Evolutionary conservation across 2,329 filamentous ascomycete genomes (phyloP).

Genomic region (Neopestalotiopsis sp.): DNA sequence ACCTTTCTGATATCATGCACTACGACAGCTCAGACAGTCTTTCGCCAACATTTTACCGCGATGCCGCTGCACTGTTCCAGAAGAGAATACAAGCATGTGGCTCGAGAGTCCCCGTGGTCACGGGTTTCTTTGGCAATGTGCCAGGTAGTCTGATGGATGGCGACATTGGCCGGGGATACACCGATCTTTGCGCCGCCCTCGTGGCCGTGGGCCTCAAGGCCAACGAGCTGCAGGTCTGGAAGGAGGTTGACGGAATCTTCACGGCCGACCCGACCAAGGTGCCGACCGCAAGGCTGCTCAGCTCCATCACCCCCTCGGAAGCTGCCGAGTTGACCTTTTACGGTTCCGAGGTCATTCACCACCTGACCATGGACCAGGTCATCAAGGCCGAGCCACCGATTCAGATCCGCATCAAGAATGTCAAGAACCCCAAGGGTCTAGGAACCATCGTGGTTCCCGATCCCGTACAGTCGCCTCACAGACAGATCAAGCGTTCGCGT

Average conservation of each 20-base stretch:
- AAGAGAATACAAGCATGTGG: conserved; percentile 70
- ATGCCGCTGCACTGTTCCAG: conserved; percentile 64
- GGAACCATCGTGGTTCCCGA: conserved; percentile 88
- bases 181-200: conserved; percentile 91
- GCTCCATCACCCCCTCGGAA: conserved; percentile 90
- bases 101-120: conserved; percentile 77
- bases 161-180: conserved; percentile 93
- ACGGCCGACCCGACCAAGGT: conserved; percentile 82
- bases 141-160: conserved; percentile 87
- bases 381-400: conserved; percentile 82
- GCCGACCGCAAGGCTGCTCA: conserved; percentile 88
- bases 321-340: conserved; percentile 96
- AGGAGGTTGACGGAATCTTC: conserved; percentile 97
- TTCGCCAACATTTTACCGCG: conserved; percentile 72
- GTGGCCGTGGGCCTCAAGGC: conserved; percentile 89
- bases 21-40: conserved; percentile 65
- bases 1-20: conserved; percentile 82
- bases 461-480: conserved; percentile 57
- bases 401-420: conserved; percentile 89
- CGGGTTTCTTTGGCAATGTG: conserved; percentile 93
- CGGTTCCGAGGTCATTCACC: conserved; percentile 96
- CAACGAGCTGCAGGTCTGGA: conserved; percentile 95
- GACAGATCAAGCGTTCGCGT: conserved; percentile 61
- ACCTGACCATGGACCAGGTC: conserved; percentile 97
- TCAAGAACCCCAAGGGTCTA: conserved; percentile 81